These are phyloP conservation scores for Vanrija pseudolonga DNA, from an alignment of 1,284 basidiomycete genomes.

Conservation along the genomic window DNA sequence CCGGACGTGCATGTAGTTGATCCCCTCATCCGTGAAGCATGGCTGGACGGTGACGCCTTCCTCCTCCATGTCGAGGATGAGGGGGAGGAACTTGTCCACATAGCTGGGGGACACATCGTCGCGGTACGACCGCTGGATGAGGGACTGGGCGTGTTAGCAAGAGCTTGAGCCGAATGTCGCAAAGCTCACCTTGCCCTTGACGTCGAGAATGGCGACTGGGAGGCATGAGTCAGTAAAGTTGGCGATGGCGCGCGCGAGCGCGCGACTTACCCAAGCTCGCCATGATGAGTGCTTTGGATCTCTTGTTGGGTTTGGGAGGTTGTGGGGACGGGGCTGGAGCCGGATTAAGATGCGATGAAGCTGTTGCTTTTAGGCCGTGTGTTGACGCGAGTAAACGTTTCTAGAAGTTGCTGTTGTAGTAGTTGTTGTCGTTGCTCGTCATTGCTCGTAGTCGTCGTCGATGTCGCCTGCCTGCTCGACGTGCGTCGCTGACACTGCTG, in stretches of 20 bases:
- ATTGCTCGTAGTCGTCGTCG: too few species aligned
- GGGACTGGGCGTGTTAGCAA: slow-evolving; percentile 56
- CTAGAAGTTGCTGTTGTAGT: too few species aligned
- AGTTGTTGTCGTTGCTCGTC: too few species aligned
- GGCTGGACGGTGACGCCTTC: slow-evolving; percentile 92
- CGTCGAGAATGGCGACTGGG: slow-evolving; percentile 85
- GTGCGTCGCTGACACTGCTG: too few species aligned
- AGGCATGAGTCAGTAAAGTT: neutral
- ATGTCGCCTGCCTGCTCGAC: too few species aligned
- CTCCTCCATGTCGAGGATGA: slow-evolving; percentile 95
- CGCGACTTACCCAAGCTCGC: slow-evolving; percentile 33
- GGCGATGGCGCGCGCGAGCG: neutral
- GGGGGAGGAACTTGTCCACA: slow-evolving; percentile 90
- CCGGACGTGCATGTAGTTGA: slow-evolving; percentile 98
- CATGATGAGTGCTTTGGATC: slow-evolving; percentile 17
- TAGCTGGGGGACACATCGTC: slow-evolving; percentile 89
- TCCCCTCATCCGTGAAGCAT: slow-evolving; percentile 86
- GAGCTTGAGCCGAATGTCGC: too few species aligned
- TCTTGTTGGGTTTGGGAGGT: too few species aligned
- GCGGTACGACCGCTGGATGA: slow-evolving; percentile 96
- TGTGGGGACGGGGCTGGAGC: too few species aligned
- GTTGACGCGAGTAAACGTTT: too few species aligned
- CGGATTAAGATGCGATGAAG: too few species aligned
- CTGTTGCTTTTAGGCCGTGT: too few species aligned
- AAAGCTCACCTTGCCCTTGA: slow-evolving; percentile 71